Base-by-base conservation (phyloP, 108 stramenopile species). In the Seminavis robusta region DNA sequence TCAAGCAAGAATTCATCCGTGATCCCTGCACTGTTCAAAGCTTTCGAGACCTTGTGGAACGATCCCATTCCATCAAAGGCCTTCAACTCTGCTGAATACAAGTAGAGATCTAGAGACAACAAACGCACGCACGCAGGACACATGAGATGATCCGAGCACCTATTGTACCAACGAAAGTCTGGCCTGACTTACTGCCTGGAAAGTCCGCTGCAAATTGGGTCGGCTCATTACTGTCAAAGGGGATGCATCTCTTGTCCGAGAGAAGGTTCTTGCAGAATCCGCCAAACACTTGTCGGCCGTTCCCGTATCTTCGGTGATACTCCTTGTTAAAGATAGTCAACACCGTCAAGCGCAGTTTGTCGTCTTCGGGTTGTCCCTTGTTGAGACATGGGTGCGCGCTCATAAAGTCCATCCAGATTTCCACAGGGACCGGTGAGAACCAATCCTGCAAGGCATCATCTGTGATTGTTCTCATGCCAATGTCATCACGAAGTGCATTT, bases 341-440 rank as follows among this genome's bases (percentile, higher is more conserved):
- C n/a, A 67, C 73, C 29, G 47, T 43, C 10, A 68, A 33, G 1
- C 73, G 61, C 13, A 76, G 47, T n/a, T 47, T 51, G 2, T 71
- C 73, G 38, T 79, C 73, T 60, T 61, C 64, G 8, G 73, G 65
- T 31, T 67, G 53, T 21, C 83, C 78, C 16, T 67, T 41, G 3
- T 48, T 75, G 56, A 88, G 53, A 37, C 70, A 73, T 11, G 77
- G 43, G 49, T 81, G 80, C n/a, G 72, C 37, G 21, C 61, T 46
- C 23, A 84, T 70, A 54, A 76, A 84, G 4, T 65, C 59, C n/a
- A 76, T 58, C 86, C 86, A 87, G 7, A 84, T 76, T 21, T 82
- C 87, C 15, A 88, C 50, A 0, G 80, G 79, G 0, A 88, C 38
- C 3, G 80, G 67, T 2, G 41, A 15, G 44, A 84, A 84, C 83